Base-by-base conservation (phyloP, 768 basidiomycete species). In the Cubamyces sp. region DNA sequence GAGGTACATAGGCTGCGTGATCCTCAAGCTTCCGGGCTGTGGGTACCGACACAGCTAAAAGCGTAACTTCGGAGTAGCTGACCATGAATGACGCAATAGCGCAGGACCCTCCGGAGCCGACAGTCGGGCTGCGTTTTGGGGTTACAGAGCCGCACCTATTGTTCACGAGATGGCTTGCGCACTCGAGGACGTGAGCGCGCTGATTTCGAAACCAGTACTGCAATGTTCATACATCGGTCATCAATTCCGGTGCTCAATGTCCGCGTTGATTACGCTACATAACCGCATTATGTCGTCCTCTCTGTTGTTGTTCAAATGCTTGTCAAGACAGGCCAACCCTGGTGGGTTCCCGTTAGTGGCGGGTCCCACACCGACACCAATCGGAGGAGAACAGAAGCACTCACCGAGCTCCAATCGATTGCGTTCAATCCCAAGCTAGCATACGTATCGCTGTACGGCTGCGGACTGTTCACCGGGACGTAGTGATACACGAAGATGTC, bases 401-500 rank as follows among this genome's bases (percentile, higher is more conserved):
- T 66, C 46, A 64, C 65, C 50, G 65, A 66, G 42, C 58, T 61
- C 66, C 66, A 66, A 30, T 66, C 62, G 34, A 64, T 61, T 16
- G 61, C 62, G 47, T 64, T 66, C n/a, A 66, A 42, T 2, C 62
- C 62, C 45, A 64, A 25, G 21, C 49, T 57, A 2, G 62, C 43
- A 30, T 54, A 64, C 9, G 51, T 34, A 40, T 64, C 66, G 62
- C 55, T 61, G 56, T 61, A 64, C 8, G 62, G 66, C 6, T 49
- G 19, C 5, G 62, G 40, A 18, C 59, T 61, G 43, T 66, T 61
- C 30, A 64, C 66, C 1, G 66, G 66, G 1, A 66, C 43, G 54
- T 67, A 67, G 48, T 67, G 64, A 40, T 67, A 67, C 15, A 61
- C 61, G 58, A 66, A 64, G 14, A 66, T 51, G 34, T 64, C 62